Evolutionary conservation across 768 basidiomycete species (phyloP).

Genomic region (Naganishia vaughanmartiniae): DNA sequence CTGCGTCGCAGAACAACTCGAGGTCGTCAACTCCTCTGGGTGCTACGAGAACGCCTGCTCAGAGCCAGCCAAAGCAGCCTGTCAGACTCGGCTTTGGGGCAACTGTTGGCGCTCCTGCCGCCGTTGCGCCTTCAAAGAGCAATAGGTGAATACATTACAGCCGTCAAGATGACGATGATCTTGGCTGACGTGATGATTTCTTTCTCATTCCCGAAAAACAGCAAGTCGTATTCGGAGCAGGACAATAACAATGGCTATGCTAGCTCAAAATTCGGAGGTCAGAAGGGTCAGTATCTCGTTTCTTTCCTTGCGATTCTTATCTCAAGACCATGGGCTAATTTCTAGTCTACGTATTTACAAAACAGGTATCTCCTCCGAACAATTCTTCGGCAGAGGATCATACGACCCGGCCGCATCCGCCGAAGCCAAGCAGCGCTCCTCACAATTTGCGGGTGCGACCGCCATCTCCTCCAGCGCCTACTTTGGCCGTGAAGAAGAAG

Average conservation of each 20-base stretch:
- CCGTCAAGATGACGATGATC: background rate
- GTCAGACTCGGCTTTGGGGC: conserved; percentile 48
- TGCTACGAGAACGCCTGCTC: conserved; percentile 18
- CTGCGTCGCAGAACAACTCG: conserved; percentile 44
- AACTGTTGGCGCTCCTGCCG: conserved; percentile 38
- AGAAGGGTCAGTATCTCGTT: conserved; percentile 62
- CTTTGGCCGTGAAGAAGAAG: conserved; percentile 79
- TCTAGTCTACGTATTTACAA: background rate
- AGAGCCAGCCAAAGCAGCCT: conserved; percentile 39
- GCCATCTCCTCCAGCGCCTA: conserved; percentile 94
- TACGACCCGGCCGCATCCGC: conserved; percentile 71
- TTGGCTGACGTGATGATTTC: background rate
- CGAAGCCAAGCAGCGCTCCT: conserved; percentile 78
- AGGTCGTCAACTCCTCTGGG: conserved; percentile 32
- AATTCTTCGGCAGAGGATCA: conserved; percentile 86
- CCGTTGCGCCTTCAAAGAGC: conserved; percentile 12
- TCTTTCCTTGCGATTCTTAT: background rate
- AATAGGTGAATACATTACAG: conserved; percentile 12
- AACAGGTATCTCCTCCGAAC: conserved; percentile 86
- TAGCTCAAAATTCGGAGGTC: conserved; percentile 82
- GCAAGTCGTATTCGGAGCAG: conserved; percentile 50
- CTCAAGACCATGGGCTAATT: background rate
- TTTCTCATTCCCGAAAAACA: background rate
- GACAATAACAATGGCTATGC: conserved; percentile 70
- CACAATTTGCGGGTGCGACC: conserved; percentile 83